Conservation (phyloP, 148 eudicot genomes). For the Vaccinium corymbosum region DNA sequence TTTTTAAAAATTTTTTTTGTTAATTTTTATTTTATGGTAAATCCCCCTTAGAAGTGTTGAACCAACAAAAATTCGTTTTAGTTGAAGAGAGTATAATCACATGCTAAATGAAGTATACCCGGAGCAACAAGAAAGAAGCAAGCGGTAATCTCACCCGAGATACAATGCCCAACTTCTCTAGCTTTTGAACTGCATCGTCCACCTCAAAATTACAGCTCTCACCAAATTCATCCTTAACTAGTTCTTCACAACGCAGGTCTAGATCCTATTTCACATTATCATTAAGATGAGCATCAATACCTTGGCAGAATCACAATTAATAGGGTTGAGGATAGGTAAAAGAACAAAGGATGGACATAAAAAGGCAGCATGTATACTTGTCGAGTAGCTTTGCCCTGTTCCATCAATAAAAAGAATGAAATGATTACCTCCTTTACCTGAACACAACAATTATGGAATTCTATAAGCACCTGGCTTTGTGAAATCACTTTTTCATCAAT, state of each 20-base stretch:
- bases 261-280: constrained; percentile 63
- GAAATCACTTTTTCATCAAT: constrained; percentile 1
- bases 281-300: neutral
- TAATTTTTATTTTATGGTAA: no score
- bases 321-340: neutral
- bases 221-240: constrained; percentile 84
- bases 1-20: no score
- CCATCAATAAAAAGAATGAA: constrained; percentile 76
- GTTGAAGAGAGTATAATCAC: neutral
- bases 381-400: constrained; percentile 77
- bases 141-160: constrained; percentile 51
- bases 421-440: constrained; percentile 91
- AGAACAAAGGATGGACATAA: neutral
- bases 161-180: constrained; percentile 89
- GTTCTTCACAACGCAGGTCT: constrained; percentile 77
- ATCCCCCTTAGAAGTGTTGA: neutral
- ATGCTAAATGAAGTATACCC: neutral
- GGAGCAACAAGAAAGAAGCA: neutral
- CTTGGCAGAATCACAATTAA: neutral
- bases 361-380: constrained; percentile 44
- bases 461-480: neutral
- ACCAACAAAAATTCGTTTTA: neutral
- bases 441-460: constrained; percentile 10
- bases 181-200: constrained; percentile 84
- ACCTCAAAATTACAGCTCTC: constrained; percentile 86